Evolutionary conservation across 1,139 yeast species (phyloP), one percentile per base, ranked within the genome.

Genomic region (Kurtzmaniella quercitrusa): DNA sequence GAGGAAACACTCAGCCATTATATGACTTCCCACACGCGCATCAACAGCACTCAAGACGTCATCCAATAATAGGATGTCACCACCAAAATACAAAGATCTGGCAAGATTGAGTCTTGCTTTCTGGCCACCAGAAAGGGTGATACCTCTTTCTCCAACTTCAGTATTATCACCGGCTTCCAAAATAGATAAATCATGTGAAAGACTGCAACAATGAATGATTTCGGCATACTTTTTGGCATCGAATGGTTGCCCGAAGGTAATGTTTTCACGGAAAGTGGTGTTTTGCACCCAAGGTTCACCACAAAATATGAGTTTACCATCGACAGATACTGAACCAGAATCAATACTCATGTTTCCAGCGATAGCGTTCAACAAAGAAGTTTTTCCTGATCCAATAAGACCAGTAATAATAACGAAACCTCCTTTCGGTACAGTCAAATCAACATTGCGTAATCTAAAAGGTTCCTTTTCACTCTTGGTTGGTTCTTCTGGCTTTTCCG

Each of bases 1-100:
- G 42, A 58, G 54, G 50, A 69, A 62, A 42, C 68, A 64, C 46
- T 64, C 52, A 44, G 58, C 57, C 38, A 68, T 62, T 42, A 69
- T 69, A 48, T 67, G 71, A 43, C 57, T 63, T 38, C 70, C 75
- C 41, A 69, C 74, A 48, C 65, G 58, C 4, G 74, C 59, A 49
- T 69, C 75, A 38, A 69, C 75, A 6, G 74, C 75, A 45, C 67
- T 59, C 37, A 69, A 62, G n/a, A 69, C 74, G 53, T 69, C 75
- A 51, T 69, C 75, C 42, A 69, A 59, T 36, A 69, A 57, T 24
- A 66, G 55, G 10, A 66, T 61, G 16, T 62, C 60, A 4, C 67
- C 58, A 38, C 60, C 56, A 10, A 70, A 57, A 52, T 69, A 69
- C 39, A 62, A 65, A n/a, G 74, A 72, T 54, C 75, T 60, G 11